phyloP scores from a whole-genome alignment of 2,329 filamentous ascomycete species.

The Fusarium odoratissimum region DNA sequence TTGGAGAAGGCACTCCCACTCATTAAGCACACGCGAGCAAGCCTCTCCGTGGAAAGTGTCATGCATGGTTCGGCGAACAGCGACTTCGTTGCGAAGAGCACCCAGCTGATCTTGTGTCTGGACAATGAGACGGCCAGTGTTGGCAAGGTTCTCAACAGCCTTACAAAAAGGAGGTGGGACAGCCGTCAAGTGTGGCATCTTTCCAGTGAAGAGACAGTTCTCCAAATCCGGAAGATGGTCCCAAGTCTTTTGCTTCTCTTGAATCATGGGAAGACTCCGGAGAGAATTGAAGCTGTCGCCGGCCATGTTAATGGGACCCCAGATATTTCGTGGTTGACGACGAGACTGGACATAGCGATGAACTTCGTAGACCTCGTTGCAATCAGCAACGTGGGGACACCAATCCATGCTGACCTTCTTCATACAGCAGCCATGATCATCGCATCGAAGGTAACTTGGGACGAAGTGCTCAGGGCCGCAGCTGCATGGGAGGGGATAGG shows the following conservation, averaged over 20 bases:
- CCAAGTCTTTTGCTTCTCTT: background rate
- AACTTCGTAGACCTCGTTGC: slow-evolving; percentile 10
- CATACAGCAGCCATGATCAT: slow-evolving; percentile 46
- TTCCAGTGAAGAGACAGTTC: slow-evolving; percentile 4
- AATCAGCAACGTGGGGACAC: slow-evolving; percentile 29
- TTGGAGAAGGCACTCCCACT: slow-evolving; percentile 24
- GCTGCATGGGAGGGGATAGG: slow-evolving; percentile 29
- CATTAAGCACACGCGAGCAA: slow-evolving; percentile 32
- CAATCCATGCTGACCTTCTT: slow-evolving; percentile 16
- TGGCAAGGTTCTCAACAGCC: slow-evolving; percentile 7
- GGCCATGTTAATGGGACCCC: background rate
- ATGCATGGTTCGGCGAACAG: background rate
- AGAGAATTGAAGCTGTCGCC: background rate
- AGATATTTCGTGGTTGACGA: background rate
- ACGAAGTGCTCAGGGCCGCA: slow-evolving; percentile 21
- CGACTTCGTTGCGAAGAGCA: background rate
- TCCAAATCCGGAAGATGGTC: background rate
- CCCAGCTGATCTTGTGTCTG: background rate
- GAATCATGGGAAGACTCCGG: background rate
- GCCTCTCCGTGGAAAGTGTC: slow-evolving; percentile 7
- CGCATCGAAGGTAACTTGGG: slow-evolving; percentile 32
- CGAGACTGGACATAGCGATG: slow-evolving; percentile 37
- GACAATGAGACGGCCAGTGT: slow-evolving; percentile 12
- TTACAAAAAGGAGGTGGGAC: background rate
- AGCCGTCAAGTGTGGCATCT: background rate